These are phyloP conservation scores for Patellaria atrata DNA, from an alignment of 495 filamentous ascomycete species.

Conservation along the genomic window DNA sequence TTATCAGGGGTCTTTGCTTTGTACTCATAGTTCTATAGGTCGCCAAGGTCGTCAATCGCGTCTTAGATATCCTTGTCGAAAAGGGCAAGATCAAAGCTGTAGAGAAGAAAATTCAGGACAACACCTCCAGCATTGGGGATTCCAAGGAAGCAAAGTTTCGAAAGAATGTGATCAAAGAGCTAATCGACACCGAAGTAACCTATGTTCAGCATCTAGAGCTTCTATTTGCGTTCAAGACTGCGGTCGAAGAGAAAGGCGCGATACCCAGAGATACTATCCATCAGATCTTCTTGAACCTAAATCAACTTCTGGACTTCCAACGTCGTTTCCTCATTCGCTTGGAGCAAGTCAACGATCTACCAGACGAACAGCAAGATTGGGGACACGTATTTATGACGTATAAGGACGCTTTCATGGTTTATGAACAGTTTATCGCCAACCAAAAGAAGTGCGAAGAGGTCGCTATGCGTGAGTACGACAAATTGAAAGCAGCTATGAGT, in stretches of 20 bases:
- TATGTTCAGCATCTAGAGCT: constrained; percentile 98
- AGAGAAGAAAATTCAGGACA: constrained; percentile 16
- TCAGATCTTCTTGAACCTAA: constrained; percentile 91
- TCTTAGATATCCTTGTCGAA: constrained; percentile 71
- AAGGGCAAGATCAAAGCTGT: constrained; percentile 46
- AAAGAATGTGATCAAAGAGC: constrained; percentile 75
- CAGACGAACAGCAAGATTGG: constrained; percentile 74
- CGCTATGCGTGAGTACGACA: constrained; percentile 47
- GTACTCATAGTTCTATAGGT: constrained; percentile 35
- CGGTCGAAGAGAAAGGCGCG: constrained; percentile 70
- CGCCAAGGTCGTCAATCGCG: constrained; percentile 68
- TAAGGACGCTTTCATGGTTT: constrained; percentile 71
- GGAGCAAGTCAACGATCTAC: constrained; percentile 80
- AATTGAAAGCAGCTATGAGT: constrained; percentile 41
- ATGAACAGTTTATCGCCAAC: constrained; percentile 94
- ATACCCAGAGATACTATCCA: constrained; percentile 84
- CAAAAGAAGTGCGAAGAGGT: constrained; percentile 55
- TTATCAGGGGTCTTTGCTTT: background rate
- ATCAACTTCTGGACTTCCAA: constrained; percentile 87
- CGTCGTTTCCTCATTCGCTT: constrained; percentile 87
- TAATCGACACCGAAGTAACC: constrained; percentile 88
- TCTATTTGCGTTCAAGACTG: constrained; percentile 81
- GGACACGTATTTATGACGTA: constrained; percentile 67
- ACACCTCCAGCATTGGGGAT: constrained; percentile 18
- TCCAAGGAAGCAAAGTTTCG: constrained; percentile 52